Base-by-base conservation (phyloP, 306 rosid species). In the Trifolium subterraneum region DNA sequence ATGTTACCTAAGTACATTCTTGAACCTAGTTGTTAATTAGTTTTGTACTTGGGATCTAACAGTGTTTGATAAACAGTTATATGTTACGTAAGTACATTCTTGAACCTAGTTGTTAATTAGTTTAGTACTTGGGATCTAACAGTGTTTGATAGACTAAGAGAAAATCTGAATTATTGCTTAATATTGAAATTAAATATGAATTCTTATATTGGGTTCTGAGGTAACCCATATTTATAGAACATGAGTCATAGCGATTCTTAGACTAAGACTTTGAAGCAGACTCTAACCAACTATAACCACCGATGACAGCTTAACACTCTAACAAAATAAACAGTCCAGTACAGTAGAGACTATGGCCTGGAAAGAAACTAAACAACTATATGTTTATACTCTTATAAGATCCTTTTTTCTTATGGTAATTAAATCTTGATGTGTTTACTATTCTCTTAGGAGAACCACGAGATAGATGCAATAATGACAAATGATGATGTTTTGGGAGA, bases 401-500 rank as follows among this genome's bases (percentile, higher is more conserved):
- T 68, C 33, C 58, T 61, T 44, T 64, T 50, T n/a, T 19, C 36
- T 52, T 6, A 39, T 61, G 25, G 56, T 73, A 16, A 52, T 68
- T 44, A 19, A 52, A 68, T 70, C 47, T 74, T 66, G 45, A 67
- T 68, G 58, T 60, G 35, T 71, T 69, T 6, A 41, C n/a, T 50
- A 19, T 79, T 60, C 48, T 75, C 76, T 39, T 87, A 92, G 99
- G 96, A 88, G 84, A 86, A 71, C 79, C 90, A 68, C 27, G 93
- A 92, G 41, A 65, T 64, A 8, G 80, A 79, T 71, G 64, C 75
- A 64, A 70, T 68, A 58, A 87, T 94, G 99, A 88, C 99, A 68
- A 94, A 94, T 86, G 99, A 94, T 81, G 99, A 94, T 86, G 78
- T 94, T 64, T 86, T 94, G 88, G 99, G 99, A 33, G 97, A 90